Evolutionary conservation across 1,284 basidiomycete species (phyloP).

Genomic region (Ustilago lituana): DNA sequence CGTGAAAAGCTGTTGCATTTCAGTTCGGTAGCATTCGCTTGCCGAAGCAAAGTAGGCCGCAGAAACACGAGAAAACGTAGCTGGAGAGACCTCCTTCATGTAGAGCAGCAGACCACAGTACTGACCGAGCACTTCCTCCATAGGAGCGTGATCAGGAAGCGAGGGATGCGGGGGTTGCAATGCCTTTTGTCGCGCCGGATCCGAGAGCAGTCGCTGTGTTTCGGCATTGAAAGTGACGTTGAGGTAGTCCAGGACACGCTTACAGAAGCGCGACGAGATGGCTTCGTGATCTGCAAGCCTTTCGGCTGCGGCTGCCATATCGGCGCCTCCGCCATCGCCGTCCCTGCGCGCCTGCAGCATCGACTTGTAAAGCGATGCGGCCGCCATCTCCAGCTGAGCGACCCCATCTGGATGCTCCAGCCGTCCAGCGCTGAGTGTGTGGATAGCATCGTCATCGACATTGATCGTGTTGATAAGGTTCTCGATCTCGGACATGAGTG

Average conservation of each 20-base stretch:
- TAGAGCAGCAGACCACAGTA: slow-evolving; percentile 92
- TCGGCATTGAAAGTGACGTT: slow-evolving; percentile 80
- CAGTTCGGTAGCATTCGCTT: slow-evolving; percentile 54
- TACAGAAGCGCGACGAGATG: slow-evolving; percentile 88
- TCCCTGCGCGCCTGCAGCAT: slow-evolving; percentile 86
- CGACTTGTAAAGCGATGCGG: slow-evolving; percentile 91
- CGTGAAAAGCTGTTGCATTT: slow-evolving; percentile 55
- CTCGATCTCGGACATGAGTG: slow-evolving; percentile 61
- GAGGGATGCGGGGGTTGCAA: slow-evolving; percentile 49
- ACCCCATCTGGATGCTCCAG: slow-evolving; percentile 82
- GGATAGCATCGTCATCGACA: slow-evolving; percentile 80
- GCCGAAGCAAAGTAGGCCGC: slow-evolving; percentile 56
- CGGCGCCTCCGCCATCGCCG: slow-evolving; percentile 71
- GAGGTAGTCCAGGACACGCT: slow-evolving; percentile 86
- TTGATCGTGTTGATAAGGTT: slow-evolving; percentile 84
- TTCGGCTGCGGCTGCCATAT: slow-evolving; percentile 85
- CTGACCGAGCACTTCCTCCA: slow-evolving; percentile 83
- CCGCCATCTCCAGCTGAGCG: slow-evolving; percentile 77
- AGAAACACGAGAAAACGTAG: slow-evolving; percentile 55
- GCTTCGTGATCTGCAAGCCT: slow-evolving; percentile 87
- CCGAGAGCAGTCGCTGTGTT: slow-evolving; percentile 41
- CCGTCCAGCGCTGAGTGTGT: slow-evolving; percentile 83
- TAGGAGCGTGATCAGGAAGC: slow-evolving; percentile 51
- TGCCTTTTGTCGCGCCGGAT: slow-evolving; percentile 41
- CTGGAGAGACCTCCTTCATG: slow-evolving; percentile 82